Percentiles rank a stretch among this genome's conserved stretches.
Conservation (phyloP, 805 yeast species). For the Saturnispora mendoncae region DNA sequence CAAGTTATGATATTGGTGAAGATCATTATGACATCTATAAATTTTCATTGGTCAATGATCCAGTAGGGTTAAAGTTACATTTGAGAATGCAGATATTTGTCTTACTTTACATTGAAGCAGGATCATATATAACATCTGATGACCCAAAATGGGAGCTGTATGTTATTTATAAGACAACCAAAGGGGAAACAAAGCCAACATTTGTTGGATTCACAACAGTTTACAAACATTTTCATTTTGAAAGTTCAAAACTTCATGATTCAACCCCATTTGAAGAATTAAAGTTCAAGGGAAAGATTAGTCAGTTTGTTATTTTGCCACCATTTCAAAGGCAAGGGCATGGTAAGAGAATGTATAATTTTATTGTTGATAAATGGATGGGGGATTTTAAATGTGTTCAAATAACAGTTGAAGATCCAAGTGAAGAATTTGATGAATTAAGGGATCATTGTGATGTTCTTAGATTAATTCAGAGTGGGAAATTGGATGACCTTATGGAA, state of each 20-base stretch:
- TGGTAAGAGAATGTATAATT: constrained; percentile 59
- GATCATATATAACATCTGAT: constrained; percentile 68
- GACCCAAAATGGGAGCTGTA: constrained; percentile 81
- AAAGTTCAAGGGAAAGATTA: constrained; percentile 58
- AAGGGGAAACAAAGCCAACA: constrained; percentile 28
- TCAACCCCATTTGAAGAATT: constrained; percentile 27
- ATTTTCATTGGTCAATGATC: constrained; percentile 29
- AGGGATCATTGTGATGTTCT: constrained; percentile 74
- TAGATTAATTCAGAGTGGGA: constrained; percentile 31
- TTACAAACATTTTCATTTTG: constrained; percentile 75
- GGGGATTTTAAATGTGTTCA: constrained; percentile 47
- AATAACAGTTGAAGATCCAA: constrained; percentile 90
- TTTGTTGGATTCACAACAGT: constrained; percentile 78
- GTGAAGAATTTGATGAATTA: constrained; percentile 83
- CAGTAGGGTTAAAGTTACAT: constrained; percentile 44
- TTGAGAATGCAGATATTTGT: constrained; percentile 70
- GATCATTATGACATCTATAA: constrained; percentile 45
- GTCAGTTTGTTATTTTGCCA: constrained; percentile 82
- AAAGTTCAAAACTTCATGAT: constrained; percentile 32
- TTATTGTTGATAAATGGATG: constrained; percentile 48
- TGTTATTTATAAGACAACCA: constrained; percentile 36
- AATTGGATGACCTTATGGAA: constrained; percentile 24
- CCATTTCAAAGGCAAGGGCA: constrained; percentile 67
- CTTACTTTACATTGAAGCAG: constrained; percentile 85
- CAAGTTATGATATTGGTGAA: constrained; percentile 19